Base-by-base conservation (phyloP, 176 grass and related monocot genomes). In the Melocanna baccifera region DNA sequence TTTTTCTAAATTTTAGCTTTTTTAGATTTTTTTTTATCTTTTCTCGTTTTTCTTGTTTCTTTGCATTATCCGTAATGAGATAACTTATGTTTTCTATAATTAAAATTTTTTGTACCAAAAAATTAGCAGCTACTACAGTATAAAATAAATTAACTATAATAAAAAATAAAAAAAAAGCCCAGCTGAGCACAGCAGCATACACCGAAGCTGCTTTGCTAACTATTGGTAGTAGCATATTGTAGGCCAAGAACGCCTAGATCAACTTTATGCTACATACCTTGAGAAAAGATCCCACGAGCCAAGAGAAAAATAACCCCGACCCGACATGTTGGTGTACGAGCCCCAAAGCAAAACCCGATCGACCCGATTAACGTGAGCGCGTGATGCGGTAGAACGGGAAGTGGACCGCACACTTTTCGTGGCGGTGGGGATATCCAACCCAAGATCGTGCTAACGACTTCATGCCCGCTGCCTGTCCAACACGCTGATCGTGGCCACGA, bases 361-460 rank as follows among this genome's bases (percentile, higher is more conserved):
- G 19, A 70, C 9, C 42, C 22, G 22, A 36, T 37, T 32, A 79
- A 79, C 50, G 76, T 78, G 58, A 77, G 43, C 22, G 15, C 51
- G 25, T 22, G 69, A 15, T 41, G 25, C 0, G 43, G 45, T 53
- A 72, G 43, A 65, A 62, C n/a, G 7, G 79, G 18, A 43, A 11
- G 5, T 20, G 32, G 79, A 16, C 7, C 42, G 41, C 26, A 19
- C 29, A 1, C 30, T 50, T 64, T 30, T n/a, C 32, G 42, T 88
- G 16, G 45, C 13, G 5, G 11, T 75, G 69, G 76, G 69, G 36
- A 55, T 53, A 86, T 86, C 83, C 2, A 81, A 71, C 83, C 64
- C 57, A 80, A 81, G 64, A 82, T 90, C 83, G 72, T 82, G 78
- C 78, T 90, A 90, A 86, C 83, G 83, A 90, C 83, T 82, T 86